Evolutionary conservation across 1,284 basidiomycete genomes (phyloP), one percentile per base, ranked within the genome.

Genomic region (Xerocomus cyaneibrunnescens): DNA sequence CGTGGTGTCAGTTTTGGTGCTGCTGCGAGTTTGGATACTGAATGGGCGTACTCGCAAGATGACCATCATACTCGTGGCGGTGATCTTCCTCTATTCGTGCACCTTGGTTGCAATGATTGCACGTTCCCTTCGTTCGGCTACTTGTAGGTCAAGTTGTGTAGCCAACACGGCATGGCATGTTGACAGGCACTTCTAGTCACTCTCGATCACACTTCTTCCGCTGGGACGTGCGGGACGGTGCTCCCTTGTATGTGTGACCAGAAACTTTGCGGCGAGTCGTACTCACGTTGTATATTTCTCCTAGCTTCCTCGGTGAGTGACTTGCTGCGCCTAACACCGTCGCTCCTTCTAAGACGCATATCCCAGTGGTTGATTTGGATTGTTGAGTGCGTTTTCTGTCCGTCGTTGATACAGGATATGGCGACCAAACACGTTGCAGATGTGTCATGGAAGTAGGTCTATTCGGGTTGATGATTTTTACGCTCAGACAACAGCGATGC

Each of bases 291-390:
- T 7, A 16, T 41, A 4, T 10, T 41, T 31, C 21, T 0, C 19
- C n/a, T 36, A 51, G 50, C 47, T 36, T 17, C 31, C 6, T 51
- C 48, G 31, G 50, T 51, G 34, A 37, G 50, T 51, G 22, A 17
- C 38, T 41, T 23, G 19, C 32, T n/a, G 1, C 3, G 8, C 16
- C 27, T 14, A 43, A 31, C 23, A 13, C 21, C 5, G n/a, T 19
- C 9, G 25, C 38, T 4, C 27, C 14, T 27, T 10, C 36, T 49
- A 13, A 42, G 7, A 42, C 19, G 7, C 17, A n/a, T 17, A 16
- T 37, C 16, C 30, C 13, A 51, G 50, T 51, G 48, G 50, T 23
- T 42, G 13, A 13, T 51, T 4, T 51, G 39, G 50, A 16, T 51
- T 10, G 3, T 51, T 13, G 39, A 31, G 48, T 42, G 38, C 8